Conservation (phyloP, 179 eudicot species). For the Beta macrorhiza region DNA sequence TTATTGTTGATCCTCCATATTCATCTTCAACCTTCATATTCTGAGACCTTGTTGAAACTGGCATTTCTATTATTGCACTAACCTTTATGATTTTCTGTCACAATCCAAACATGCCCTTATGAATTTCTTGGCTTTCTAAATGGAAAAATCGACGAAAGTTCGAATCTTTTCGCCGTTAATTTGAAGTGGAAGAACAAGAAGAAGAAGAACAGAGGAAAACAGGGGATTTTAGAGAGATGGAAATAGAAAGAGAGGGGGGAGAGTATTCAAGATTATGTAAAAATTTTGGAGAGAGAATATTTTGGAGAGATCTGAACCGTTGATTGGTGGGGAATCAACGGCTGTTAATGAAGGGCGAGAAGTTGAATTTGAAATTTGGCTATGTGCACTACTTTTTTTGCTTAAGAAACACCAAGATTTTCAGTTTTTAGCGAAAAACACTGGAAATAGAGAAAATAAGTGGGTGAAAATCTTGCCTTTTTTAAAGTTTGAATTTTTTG, state of each 20-base stretch:
- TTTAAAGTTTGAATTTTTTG: conserved; percentile 29
- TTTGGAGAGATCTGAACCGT: conserved; percentile 36
- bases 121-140: conserved; percentile 34
- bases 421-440: not conserved
- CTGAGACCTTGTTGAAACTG: conserved; percentile 83
- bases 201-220: conserved; percentile 12
- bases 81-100: not conserved
- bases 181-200: conserved; percentile 7
- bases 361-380: conserved; percentile 22
- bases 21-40: conserved; percentile 37
- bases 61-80: conserved; percentile 41
- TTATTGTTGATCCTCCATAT: conserved; percentile 25
- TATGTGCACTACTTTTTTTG: conserved; percentile 9
- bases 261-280: conserved; percentile 24
- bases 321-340: conserved; percentile 33
- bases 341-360: conserved; percentile 26
- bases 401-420: not conserved
- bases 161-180: conserved; percentile 22
- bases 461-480: conserved; percentile 6
- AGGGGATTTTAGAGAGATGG: conserved; percentile 16
- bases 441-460: not conserved
- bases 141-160: conserved; percentile 20
- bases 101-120: conserved; percentile 45
- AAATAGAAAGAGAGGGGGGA: conserved; percentile 17
- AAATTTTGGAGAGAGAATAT: conserved; percentile 23